Base-by-base conservation (phyloP, 108 stramenopile genomes). In the Nannochloropsis gaditana region DNA sequence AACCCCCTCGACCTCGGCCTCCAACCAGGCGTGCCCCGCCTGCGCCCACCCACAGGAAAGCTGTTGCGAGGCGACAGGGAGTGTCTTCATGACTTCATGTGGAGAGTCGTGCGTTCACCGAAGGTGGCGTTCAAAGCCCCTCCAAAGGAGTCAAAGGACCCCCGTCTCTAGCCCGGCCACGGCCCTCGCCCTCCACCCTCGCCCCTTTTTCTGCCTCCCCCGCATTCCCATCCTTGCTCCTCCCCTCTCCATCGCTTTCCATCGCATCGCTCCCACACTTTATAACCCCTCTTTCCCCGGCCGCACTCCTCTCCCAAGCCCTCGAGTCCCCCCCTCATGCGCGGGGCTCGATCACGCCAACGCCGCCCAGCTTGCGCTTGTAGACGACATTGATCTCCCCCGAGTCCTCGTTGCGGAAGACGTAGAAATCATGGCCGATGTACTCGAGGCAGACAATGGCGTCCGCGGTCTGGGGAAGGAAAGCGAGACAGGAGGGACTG, bases 371-470 rank as follows among this genome's bases (percentile, higher is more conserved):
- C 43, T 89, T 90, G 45, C 90, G 88, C 86, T 89, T 88, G 89
- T 90, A 90, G 21, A 90, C 88, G 10, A 90, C 90, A 79, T 90
- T 90, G 41, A 90, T 83, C 84, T 90, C 90, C 86, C 81, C 84
- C 21, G 90, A 87, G 41, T 87, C 89, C 17, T 19, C 84, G 87
- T 90, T 90, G 21, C 90, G 86, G 90, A 89, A 90, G 6, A 90
- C 88, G 41, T 90, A 90, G 84, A 90, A 90, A 84, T 89, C 86
- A 73, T 90, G 90, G 88, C 44, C 88, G 73, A 90, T 85, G 85
- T 88, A 89, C 11, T 89, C 90, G 11, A 90, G 44, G 21, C 85
- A 86, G 41, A 83, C 45, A 42, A 90, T 85, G 11, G 90, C 90
- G 19, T 90, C 90, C 11, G 89, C 90, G 2, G 59, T 73, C 59